Conservation (phyloP, 805 yeast genomes). For the Blastobotrys robertii region DNA sequence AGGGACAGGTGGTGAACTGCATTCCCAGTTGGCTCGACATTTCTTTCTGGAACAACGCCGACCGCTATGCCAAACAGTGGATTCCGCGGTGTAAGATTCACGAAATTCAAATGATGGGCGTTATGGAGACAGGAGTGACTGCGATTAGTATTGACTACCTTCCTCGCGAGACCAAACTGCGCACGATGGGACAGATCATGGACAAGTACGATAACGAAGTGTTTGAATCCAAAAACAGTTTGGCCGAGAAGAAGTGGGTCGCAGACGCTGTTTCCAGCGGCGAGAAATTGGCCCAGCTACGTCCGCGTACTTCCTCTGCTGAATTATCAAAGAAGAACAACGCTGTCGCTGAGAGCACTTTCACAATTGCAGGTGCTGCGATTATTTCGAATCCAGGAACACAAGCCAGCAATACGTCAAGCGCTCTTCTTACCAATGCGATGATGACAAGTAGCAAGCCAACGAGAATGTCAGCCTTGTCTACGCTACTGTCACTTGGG, state of each 20-base stretch:
- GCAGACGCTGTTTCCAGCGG: conserved; percentile 18
- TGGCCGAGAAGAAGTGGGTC: conserved; percentile 15
- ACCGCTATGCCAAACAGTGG: conserved; percentile 46
- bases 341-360: conserved; percentile 1
- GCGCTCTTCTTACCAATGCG: conserved; percentile 5
- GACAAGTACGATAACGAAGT: conserved; percentile 53
- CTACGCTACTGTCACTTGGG: conserved; percentile 29
- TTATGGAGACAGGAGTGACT: conserved; percentile 82
- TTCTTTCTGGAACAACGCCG: conserved; percentile 70
- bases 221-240: conserved; percentile 30
- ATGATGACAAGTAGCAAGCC: conserved; percentile 1
- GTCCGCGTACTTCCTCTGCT: conserved; percentile 11
- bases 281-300: conserved; percentile 23
- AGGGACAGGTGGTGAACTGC: conserved; percentile 38
- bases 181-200: conserved; percentile 51
- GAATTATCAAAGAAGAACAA: conserved; percentile 4
- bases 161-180: conserved; percentile 24
- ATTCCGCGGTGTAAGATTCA: conserved; percentile 90
- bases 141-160: conserved; percentile 58
- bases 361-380: conserved; percentile 12
- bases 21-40: conserved; percentile 95
- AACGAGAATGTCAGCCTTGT: conserved; percentile 28
- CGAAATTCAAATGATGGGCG: conserved; percentile 96
- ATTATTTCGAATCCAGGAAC: conserved; percentile 12
- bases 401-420: not conserved